phyloP scores from a whole-genome alignment of 192 early-diverging fungal species.

The Coemansia sp. region DNA sequence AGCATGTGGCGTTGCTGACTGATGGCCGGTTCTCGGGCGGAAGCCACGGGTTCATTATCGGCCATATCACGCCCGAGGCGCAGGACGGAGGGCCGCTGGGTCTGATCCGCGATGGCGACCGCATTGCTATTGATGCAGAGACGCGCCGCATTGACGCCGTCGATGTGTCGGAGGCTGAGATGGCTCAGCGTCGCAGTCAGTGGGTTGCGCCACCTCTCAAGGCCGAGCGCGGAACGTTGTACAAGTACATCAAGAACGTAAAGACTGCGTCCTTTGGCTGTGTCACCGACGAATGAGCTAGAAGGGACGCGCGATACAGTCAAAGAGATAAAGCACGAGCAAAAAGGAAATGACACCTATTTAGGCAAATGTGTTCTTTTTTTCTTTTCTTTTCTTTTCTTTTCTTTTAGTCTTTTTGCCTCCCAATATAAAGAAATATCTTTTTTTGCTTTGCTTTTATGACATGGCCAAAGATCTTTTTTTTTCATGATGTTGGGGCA shows the following conservation, averaged over 20 bases:
- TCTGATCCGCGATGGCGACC: slow-evolving; percentile 88
- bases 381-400: background rate
- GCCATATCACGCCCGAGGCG: slow-evolving; percentile 98
- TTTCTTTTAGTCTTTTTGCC: background rate
- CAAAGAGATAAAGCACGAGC: too few relatives aligned
- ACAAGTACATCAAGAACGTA: slow-evolving; percentile 92
- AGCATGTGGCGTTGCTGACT: slow-evolving; percentile 96
- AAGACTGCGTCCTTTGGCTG: slow-evolving; percentile 80
- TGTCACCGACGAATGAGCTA: slow-evolving; percentile 81
- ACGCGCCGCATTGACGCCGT: slow-evolving; percentile 71
- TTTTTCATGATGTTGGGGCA: background rate
- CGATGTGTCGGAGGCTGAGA: slow-evolving; percentile 78
- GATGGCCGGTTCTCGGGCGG: slow-evolving; percentile 99
- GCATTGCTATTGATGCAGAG: slow-evolving; percentile 87
- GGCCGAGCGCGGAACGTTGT: slow-evolving; percentile 85
- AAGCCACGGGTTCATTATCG: slow-evolving; percentile 98
- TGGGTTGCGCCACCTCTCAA: slow-evolving; percentile 91
- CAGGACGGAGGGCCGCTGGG: slow-evolving; percentile 97
- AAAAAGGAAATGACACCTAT: too few relatives aligned
- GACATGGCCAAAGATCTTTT: background rate
- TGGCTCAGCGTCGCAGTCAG: slow-evolving; percentile 64
- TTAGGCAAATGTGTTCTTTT: background rate
- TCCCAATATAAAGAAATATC: background rate
- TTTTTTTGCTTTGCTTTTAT: background rate
- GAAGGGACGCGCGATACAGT: too few relatives aligned